These are phyloP conservation scores for Teratosphaeriaceae sp. DNA, from an alignment of 2,329 filamentous ascomycete species.

Conservation along the genomic window DNA sequence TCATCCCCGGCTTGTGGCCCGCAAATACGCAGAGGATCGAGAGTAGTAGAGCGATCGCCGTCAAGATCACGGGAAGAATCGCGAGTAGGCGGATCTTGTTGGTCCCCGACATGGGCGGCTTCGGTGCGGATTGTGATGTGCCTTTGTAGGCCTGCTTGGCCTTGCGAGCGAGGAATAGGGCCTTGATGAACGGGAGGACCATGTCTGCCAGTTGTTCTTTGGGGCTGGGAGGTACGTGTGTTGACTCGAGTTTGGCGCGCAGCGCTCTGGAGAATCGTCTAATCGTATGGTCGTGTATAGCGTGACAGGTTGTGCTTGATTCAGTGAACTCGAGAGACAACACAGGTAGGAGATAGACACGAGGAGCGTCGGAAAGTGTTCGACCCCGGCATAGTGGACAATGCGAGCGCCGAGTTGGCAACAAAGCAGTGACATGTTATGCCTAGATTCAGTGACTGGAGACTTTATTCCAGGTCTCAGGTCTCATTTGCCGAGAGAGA, in stretches of 20 bases:
- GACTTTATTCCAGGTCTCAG: background rate
- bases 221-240: background rate
- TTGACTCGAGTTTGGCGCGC: background rate
- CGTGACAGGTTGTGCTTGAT: background rate
- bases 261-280: background rate
- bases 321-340: too few species aligned
- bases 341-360: background rate
- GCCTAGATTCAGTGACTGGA: background rate
- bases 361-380: background rate
- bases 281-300: background rate
- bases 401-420: background rate
- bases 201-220: too few species aligned
- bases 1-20: conserved; percentile 49
- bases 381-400: background rate
- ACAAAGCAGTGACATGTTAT: background rate
- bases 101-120: conserved; percentile 1
- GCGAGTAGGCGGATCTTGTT: conserved; percentile 7
- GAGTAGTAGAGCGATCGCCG: conserved; percentile 51
- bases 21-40: conserved; percentile 56
- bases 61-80: conserved; percentile 30
- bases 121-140: background rate
- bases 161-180: background rate
- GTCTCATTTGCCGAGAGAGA: background rate
- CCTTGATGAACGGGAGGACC: background rate
- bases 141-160: background rate